Evolutionary conservation across 1,284 basidiomycete genomes (phyloP).

Genomic region (Cutaneotrichosporon curvatum): DNA sequence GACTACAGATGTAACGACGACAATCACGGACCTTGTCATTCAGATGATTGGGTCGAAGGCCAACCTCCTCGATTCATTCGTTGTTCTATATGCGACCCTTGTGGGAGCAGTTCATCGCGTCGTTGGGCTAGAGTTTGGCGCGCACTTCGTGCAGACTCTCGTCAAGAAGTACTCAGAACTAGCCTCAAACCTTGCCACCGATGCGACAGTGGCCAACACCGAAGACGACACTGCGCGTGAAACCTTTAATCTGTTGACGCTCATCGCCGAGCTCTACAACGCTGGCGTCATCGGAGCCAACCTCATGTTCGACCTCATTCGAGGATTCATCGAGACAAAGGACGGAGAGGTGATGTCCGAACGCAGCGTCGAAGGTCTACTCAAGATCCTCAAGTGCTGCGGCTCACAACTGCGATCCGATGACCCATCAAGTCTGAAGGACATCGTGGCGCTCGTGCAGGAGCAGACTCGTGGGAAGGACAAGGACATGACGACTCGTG

Average conservation of each 20-base stretch:
- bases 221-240: constrained; percentile 55
- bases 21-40: constrained; percentile 70
- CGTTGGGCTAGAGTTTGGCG: constrained; percentile 85
- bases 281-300: constrained; percentile 84
- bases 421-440: constrained; percentile 51
- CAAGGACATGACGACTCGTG: constrained; percentile 55
- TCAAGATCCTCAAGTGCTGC: constrained; percentile 78
- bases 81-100: constrained; percentile 83
- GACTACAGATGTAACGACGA: constrained; percentile 67
- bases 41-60: constrained; percentile 75
- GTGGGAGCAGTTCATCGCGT: constrained; percentile 76
- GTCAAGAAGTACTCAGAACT: constrained; percentile 15
- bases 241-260: constrained; percentile 75
- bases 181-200: constrained; percentile 1
- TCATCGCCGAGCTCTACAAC: constrained; percentile 91
- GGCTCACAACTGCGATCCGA: constrained; percentile 76
- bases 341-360: constrained; percentile 53
- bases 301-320: constrained; percentile 84
- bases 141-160: constrained; percentile 50
- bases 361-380: constrained; percentile 73
- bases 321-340: constrained; percentile 58
- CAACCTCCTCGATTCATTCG: constrained; percentile 80
- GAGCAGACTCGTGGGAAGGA: constrained; percentile 58
- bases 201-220: constrained; percentile 1
- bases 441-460: constrained; percentile 59